These are phyloP conservation scores for Inga oerstediana DNA, from an alignment of 306 rosid genomes.

Conservation along the genomic window DNA sequence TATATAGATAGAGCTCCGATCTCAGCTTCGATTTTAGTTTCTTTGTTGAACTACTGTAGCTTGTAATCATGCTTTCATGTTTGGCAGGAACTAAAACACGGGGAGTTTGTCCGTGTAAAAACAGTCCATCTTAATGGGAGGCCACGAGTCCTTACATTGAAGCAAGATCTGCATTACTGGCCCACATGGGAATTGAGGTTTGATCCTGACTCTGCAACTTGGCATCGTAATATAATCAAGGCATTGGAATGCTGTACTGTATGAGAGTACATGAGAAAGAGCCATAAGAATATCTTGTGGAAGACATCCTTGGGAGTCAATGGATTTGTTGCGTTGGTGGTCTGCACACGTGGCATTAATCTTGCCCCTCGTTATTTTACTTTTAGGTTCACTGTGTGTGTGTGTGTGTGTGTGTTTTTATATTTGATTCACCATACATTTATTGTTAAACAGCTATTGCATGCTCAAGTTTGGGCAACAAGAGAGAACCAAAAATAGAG, in stretches of 20 bases:
- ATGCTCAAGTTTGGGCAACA: conserved; percentile 18
- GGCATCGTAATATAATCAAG: conserved; percentile 80
- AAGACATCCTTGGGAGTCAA: conserved; percentile 20
- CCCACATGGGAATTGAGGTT: conserved; percentile 91
- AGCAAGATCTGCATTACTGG: conserved; percentile 98
- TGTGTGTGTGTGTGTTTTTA: neutral
- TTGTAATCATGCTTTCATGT: conserved; percentile 25
- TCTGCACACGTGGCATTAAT: conserved; percentile 32
- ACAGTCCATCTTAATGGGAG: conserved; percentile 88
- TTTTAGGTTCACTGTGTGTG: neutral
- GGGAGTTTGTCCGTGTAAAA: conserved; percentile 83
- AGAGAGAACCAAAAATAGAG: conserved; percentile 5
- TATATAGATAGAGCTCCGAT: neutral
- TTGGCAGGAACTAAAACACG: conserved; percentile 77
- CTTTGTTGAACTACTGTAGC: neutral
- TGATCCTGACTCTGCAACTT: conserved; percentile 68
- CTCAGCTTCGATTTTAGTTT: neutral
- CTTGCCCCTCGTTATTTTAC: conserved; percentile 16
- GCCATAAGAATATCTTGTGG: conserved; percentile 17
- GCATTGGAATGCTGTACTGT: conserved; percentile 42
- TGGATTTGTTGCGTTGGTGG: conserved; percentile 30
- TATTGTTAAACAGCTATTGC: neutral
- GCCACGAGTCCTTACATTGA: conserved; percentile 84
- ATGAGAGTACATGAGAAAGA: conserved; percentile 25
- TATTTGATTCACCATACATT: conserved; percentile 3